phyloP scores from a whole-genome alignment of 768 basidiomycete genomes.

The Termitomyces sp. region DNA sequence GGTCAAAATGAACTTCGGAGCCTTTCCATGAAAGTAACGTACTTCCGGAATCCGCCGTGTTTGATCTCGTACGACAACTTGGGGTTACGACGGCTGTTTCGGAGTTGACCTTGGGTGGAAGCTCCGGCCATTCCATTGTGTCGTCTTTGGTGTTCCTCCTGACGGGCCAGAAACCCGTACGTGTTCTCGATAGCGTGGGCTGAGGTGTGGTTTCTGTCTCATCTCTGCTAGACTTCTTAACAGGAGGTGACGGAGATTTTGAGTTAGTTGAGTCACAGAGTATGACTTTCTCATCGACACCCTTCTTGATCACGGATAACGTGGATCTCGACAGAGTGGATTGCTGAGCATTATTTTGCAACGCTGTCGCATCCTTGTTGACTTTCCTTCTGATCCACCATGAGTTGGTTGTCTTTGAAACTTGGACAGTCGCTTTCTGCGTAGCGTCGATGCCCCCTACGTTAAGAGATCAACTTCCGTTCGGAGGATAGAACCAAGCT shows the following conservation, averaged over 20 bases:
- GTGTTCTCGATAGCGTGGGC: slow-evolving; percentile 10
- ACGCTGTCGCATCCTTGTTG: slow-evolving; percentile 21
- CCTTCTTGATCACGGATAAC: slow-evolving; percentile 7
- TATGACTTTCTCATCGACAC: background rate
- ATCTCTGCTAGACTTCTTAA: background rate
- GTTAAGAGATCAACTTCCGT: background rate
- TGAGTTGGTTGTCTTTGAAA: slow-evolving; percentile 12
- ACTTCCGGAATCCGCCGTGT: slow-evolving; percentile 14
- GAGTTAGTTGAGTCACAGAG: slow-evolving; percentile 3
- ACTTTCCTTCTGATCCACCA: slow-evolving; percentile 37
- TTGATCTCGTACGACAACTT: slow-evolving; percentile 10
- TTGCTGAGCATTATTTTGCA: slow-evolving; percentile 4
- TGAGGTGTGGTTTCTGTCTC: slow-evolving; percentile 6
- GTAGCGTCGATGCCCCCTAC: slow-evolving; percentile 64
- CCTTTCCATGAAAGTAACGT: background rate
- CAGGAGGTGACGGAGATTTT: slow-evolving; percentile 1
- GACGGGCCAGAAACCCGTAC: slow-evolving; percentile 19
- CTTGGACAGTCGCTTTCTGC: slow-evolving; percentile 45
- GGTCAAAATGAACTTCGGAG: background rate
- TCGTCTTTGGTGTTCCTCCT: slow-evolving; percentile 19
- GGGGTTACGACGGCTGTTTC: slow-evolving; percentile 15
- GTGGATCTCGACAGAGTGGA: slow-evolving; percentile 10
- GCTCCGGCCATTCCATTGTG: slow-evolving; percentile 19
- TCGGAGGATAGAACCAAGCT: background rate
- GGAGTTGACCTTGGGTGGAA: slow-evolving; percentile 22